Base-by-base conservation (phyloP, 225 moss, liverwort and hornwort genomes). In the Rhytidiadelphus loreus region DNA sequence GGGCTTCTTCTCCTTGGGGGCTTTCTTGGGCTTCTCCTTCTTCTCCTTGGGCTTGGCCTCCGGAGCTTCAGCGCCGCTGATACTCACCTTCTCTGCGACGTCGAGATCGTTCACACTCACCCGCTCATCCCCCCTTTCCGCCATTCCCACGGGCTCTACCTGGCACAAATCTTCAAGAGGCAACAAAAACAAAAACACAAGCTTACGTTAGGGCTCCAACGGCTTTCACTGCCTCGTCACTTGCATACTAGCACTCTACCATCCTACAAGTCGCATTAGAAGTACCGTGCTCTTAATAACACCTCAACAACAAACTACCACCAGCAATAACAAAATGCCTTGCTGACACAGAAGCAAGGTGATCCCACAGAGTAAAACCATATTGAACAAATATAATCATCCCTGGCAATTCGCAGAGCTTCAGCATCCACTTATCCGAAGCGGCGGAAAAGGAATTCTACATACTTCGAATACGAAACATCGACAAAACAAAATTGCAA, bases 1-100 rank as follows among this genome's bases (percentile, higher is more conserved):
- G 18, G 87, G 63, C 79, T 90, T 91, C 92, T 96, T 95, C 94
- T 94, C 95, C 89, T 95, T 96, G 33, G 91, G 85, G 11, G 64
- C 85, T 74, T 93, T 93, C 91, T 94, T 95, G 28, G 90, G 88
- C 82, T 91, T 91, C 88, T 95, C 93, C 94, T 95, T 93, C 93
- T 94, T 96, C 86, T 92, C 93, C 77, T 91, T 93, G 20, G 33
- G 12, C 83, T 90, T 88, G 57, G 87, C 91, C 32, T 92, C 91
- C 11, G 88, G 88, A 22, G 81, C 91, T 86, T 91, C 92, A 44
- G 92, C 94, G 33, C 91, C 94, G 13, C 77, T 88, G 52, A 94
- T 92, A 64, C 91, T 92, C 56, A 94, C 91, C 87, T 91, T 91
- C 88, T 91, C 89, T 29, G 89, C 92, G 30, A 92, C 89, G 7